These are phyloP conservation scores for Metschnikowia sp. DNA, from an alignment of 805 yeast genomes.

Conservation along the genomic window DNA sequence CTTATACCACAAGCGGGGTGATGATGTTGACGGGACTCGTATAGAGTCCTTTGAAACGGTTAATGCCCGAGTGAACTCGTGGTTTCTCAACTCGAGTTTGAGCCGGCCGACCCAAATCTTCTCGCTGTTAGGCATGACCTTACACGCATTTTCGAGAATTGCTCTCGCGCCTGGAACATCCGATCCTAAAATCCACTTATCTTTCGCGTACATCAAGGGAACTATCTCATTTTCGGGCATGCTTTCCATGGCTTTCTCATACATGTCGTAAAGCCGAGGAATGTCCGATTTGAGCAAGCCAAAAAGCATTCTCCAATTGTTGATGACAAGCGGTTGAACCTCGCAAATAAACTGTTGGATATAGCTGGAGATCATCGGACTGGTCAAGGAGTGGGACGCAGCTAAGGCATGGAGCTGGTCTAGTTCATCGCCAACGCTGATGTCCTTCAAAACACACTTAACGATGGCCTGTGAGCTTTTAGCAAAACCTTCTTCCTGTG, in stretches of 20 bases:
- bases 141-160: slow-evolving; percentile 49
- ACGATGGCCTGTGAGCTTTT: slow-evolving; percentile 56
- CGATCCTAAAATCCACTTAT: slow-evolving; percentile 49
- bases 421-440: slow-evolving; percentile 17
- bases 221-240: slow-evolving; percentile 51
- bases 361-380: slow-evolving; percentile 38
- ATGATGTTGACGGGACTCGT: slow-evolving; percentile 5
- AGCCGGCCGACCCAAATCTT: slow-evolving; percentile 71
- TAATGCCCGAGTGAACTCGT: slow-evolving; percentile 31
- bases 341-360: slow-evolving; percentile 47
- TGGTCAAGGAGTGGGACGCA: slow-evolving; percentile 19
- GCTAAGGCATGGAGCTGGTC: slow-evolving; percentile 5
- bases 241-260: slow-evolving; percentile 50
- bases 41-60: slow-evolving; percentile 25
- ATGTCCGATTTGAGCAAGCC: slow-evolving; percentile 24
- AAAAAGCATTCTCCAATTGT: slow-evolving; percentile 50
- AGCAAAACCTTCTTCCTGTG: slow-evolving; percentile 46
- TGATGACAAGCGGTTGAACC: slow-evolving; percentile 43
- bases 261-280: slow-evolving; percentile 28
- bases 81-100: slow-evolving; percentile 52
- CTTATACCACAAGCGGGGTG: slow-evolving; percentile 60
- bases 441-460: slow-evolving; percentile 33
- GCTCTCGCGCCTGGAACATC: slow-evolving; percentile 51
- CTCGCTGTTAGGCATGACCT: slow-evolving; percentile 43
- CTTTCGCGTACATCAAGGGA: slow-evolving; percentile 70